These are phyloP conservation scores for Lachnellula suecica DNA, from an alignment of 2,329 filamentous ascomycete genomes.

Conservation along the genomic window DNA sequence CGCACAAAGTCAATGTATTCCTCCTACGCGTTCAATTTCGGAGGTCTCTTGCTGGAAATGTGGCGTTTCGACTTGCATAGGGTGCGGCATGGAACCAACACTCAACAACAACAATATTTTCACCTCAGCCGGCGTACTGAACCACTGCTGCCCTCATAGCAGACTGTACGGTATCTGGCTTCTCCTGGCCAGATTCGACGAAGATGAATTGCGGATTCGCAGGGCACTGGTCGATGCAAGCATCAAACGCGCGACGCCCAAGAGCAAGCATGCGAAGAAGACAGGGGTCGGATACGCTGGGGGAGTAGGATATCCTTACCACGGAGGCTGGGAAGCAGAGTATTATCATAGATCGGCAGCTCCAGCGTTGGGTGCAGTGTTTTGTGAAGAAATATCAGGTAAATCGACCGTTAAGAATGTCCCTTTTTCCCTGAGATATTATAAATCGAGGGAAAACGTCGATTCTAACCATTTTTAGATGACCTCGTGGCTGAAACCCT, in stretches of 20 bases:
- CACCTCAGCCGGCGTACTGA: conserved; percentile 20
- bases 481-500: conserved; percentile 15
- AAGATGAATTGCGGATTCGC: background rate
- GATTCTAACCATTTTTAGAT: conserved; percentile 7
- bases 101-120: conserved; percentile 12
- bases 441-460: too few species aligned
- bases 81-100: conserved; percentile 14
- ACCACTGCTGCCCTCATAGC: conserved; percentile 18
- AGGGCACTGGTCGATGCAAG: background rate
- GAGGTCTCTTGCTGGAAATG: conserved; percentile 6
- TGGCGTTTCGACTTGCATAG: conserved; percentile 15
- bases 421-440: too few species aligned
- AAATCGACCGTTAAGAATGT: too few species aligned
- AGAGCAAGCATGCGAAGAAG: conserved; percentile 2
- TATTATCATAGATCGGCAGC: too few species aligned
- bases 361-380: too few species aligned
- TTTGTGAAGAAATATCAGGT: too few species aligned
- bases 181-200: conserved; percentile 19
- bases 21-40: conserved; percentile 16
- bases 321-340: too few species aligned
- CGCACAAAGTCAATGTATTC: conserved; percentile 15
- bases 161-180: conserved; percentile 18
- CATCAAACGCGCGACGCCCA: background rate
- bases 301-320: background rate
- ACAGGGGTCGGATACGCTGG: conserved; percentile 17